Base-by-base conservation (phyloP, 2,329 filamentous ascomycete species). In the Verticillium isaacii region DNA sequence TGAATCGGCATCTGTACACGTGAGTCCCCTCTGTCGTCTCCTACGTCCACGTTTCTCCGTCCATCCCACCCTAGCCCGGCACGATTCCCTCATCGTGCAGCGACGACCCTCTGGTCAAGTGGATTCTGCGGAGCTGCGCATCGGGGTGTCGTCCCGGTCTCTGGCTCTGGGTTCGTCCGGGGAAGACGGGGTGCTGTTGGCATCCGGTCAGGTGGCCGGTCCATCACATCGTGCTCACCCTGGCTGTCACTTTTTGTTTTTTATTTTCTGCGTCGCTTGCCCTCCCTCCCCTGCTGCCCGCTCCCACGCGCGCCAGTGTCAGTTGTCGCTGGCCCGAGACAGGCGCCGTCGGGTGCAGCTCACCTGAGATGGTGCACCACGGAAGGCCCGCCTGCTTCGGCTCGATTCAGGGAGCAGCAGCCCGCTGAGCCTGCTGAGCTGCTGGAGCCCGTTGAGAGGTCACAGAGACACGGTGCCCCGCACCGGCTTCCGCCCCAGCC, bases 111-210 rank as follows among this genome's bases (percentile, higher is more conserved):
- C 41, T 50, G n/a, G n/a, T 50, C 7, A 55, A 59, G 58, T 59
- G 58, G 58, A 59, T 59, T 59, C 58, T 52, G 32, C 41, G 58
- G 58, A 52, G 58, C 32, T 9, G n/a, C 56, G 14, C 39, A 41
- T 50, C 41, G 37, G 14, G 14, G 14, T n/a, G 37, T 41, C 37
- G 14, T 25, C 41, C 41, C n/a, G 41, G 34, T 14, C 14, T 23
- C 19, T 36, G 34, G 34, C 34, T 36, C 29, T 29, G 29, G 29
- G 34, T 8, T 14, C 14, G 34, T 36, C 34, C n/a, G 19, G n/a
- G n/a, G n/a, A 45, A 45, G 41, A 50, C n/a, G 41, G 41, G 17
- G 36, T 39, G 56, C 17, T 41, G 57, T 23, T 58, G 41, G 57
- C 57, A 55, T 37, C 19, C 50, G 58, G 32, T 59, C 58, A 54